Base-by-base conservation (phyloP, 345 rosid genomes). In the Gossypium australe region DNA sequence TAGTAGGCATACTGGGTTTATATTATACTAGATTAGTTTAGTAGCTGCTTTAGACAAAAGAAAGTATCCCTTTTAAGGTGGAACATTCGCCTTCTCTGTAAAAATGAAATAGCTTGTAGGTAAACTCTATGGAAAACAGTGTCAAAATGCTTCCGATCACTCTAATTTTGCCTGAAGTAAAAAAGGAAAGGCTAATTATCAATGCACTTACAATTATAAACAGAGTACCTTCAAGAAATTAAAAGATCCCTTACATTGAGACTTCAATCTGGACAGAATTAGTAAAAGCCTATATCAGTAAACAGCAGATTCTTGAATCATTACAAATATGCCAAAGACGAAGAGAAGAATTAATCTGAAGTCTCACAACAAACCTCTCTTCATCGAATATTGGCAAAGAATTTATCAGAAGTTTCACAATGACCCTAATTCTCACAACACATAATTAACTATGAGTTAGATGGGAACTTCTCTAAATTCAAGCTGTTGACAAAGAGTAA, bases 291-390 rank as follows among this genome's bases (percentile, higher is more conserved):
- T 47, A 48, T 45, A 20, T 6, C 0, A 22, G 24, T 24, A 67
- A 67, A 24, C 11, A 24, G 22, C 71, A 67, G 53, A 48, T 47
- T 67, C 56, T 67, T 52, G 45, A 20, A 67, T 22, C 71, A 67
- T 47, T 67, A 11, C 18, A 67, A 47, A 22, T 45, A 20, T 44
- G 0, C 20, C 70, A 66, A 41, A 44, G 20, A 66, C 53, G 3
- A 66, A 11, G 12, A 59, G 18, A 17, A n/a, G 18, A 47, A 47
- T 67, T 47, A 13, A 48, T 47, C 57, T 3, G 48, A 48, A 47
- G 13, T 14, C 56, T 56, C 43, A 48, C 57, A 67, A 34, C 7
- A 34, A 34, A 34, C 41, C 41, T 24, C 57, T 18, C 8, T 67
- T 27, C 12, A 24, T 48, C 4, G 6, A 48, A 48, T 48, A 14